Evolutionary conservation across 495 filamentous ascomycete genomes (phyloP), one percentile per base, ranked within the genome.

Genomic region (Penicillium cinerascens): DNA sequence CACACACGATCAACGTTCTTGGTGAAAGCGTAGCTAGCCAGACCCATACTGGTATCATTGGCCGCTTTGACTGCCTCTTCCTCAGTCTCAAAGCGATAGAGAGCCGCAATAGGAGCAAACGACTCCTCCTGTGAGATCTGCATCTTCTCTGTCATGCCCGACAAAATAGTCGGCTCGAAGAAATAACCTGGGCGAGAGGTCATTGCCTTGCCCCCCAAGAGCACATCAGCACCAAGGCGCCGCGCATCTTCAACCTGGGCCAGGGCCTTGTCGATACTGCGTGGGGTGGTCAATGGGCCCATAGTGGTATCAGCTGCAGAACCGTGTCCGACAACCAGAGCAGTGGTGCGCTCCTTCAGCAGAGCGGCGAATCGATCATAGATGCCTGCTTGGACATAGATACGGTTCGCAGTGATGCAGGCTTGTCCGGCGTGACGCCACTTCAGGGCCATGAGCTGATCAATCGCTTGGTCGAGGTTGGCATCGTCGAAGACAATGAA

Each of bases 401-500:
- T 77, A 0, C 86, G 66, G 63, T 90, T 90, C 2, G 87, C 85
- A 1, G 85, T 86, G 33, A 89, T 84, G 60, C 87, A 90, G 0
- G 87, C 86, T 63, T 90, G 87, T 4, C 87, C 85, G 0, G 80
- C 80, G 64, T 83, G 81, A 20, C 85, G 78, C 77, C 85, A 88
- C 56, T 88, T 88, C 33, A 82, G 72, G 1, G 76, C 66, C 55
- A 86, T 82, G 16, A 85, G 75, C 43, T 77, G 78, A 20, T 79
- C 73, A 8, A 84, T 68, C 4, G 86, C 83, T 44, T 80, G 73
- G 16, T 87, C 78, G 15, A 88, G 68, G 47, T 88, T 82, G 17
- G 86, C 86, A 63, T 90, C 87, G 43, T 87, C 82, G 58, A 90
- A 89, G 6, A 89, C 79, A 39, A 89, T 72, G 67, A 87, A 87